These are phyloP conservation scores for Podaxis pistillaris DNA, from an alignment of 768 basidiomycete genomes.

Conservation along the genomic window DNA sequence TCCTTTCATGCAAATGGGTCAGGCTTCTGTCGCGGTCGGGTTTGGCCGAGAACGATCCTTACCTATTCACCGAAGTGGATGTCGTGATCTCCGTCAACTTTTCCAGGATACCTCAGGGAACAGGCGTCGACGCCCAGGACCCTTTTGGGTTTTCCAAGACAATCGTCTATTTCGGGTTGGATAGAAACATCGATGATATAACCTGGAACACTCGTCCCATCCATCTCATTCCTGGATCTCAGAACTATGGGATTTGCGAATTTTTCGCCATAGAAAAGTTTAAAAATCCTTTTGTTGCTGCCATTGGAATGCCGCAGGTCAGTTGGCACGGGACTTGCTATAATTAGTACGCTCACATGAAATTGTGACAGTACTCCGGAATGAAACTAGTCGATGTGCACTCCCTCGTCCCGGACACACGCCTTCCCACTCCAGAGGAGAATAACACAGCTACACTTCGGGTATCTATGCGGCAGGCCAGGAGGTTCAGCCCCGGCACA, in stretches of 20 bases:
- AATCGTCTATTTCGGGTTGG: no score
- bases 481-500: no score
- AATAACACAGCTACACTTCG: not conserved
- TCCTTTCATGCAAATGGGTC: no score
- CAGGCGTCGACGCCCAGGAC: no score
- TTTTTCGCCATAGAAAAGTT: not conserved
- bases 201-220: not conserved
- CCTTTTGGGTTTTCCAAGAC: no score
- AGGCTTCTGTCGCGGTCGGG: no score
- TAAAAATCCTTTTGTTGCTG: not conserved
- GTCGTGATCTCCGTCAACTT: no score
- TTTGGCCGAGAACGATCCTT: no score
- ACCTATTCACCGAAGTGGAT: no score
- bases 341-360: not conserved
- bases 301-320: not conserved
- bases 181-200: not conserved
- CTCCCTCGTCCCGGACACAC: not conserved
- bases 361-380: not conserved
- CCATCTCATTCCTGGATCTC: not conserved
- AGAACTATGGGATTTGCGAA: not conserved
- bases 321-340: not conserved
- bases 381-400: not conserved
- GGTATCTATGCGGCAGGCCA: not conserved
- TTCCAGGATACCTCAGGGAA: no score
- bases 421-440: no score